A percentile compares a stretch with the other conserved stretches of the same genome.
Evolutionary conservation across 305 asterid species (phyloP).

Genomic region (Salvia sclarea): DNA sequence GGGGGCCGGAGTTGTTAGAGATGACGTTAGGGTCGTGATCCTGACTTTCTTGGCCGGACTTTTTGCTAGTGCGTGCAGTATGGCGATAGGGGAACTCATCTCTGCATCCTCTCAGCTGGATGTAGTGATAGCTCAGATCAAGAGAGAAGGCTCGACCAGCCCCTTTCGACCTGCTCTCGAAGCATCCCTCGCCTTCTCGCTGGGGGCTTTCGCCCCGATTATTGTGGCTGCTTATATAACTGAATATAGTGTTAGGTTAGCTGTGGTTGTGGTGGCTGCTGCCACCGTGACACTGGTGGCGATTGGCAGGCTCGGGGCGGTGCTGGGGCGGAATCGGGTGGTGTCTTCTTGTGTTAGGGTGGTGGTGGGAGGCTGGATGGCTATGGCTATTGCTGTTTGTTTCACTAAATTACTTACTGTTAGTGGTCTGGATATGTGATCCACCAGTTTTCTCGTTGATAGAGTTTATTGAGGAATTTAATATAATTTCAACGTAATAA

Average conservation of each 20-base stretch:
- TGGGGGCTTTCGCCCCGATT: conserved; percentile 43
- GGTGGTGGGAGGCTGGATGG: conserved; percentile 50
- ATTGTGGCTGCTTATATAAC: conserved; percentile 40
- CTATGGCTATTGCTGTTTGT: conserved; percentile 46
- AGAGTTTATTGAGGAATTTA: not conserved
- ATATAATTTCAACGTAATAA: not conserved
- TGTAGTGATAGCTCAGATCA: conserved; percentile 38
- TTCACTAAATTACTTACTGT: conserved; percentile 27
- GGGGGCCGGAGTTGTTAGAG: conserved; percentile 48
- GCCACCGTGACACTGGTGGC: conserved; percentile 36
- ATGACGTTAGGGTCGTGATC: conserved; percentile 35
- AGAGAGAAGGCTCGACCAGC: conserved; percentile 25
- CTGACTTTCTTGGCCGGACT: conserved; percentile 47
- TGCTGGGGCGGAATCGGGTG: conserved; percentile 33
- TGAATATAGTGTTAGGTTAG: conserved; percentile 35
- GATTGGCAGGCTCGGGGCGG: conserved; percentile 41
- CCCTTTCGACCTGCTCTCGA: conserved; percentile 45
- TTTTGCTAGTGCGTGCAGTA: conserved; percentile 48
- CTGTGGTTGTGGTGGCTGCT: conserved; percentile 38
- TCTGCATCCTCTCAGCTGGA: conserved; percentile 38
- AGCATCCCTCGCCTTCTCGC: conserved; percentile 39
- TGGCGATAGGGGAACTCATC: conserved; percentile 49
- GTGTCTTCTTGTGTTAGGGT: conserved; percentile 45
- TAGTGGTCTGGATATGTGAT: conserved; percentile 28
- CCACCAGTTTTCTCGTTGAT: not conserved